These are phyloP conservation scores for Penicillium crustosum DNA, from an alignment of 2,329 filamentous ascomycete genomes.

Conservation along the genomic window DNA sequence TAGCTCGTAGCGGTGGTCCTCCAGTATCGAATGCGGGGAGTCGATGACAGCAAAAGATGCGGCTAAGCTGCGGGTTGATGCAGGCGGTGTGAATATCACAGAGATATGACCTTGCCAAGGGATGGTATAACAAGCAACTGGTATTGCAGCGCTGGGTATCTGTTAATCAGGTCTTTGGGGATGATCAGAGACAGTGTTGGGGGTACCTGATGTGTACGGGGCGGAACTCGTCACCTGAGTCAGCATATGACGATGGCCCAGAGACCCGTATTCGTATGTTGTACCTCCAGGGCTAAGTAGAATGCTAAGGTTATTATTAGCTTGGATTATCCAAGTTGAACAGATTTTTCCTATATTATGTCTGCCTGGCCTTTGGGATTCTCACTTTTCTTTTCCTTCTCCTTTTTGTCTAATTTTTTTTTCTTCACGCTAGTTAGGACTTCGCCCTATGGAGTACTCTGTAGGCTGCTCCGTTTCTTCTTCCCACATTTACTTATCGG, in stretches of 20 bases:
- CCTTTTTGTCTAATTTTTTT: background rate
- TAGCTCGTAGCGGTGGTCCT: slow-evolving; percentile 9
- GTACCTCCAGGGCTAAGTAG: no score
- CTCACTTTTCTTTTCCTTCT: background rate
- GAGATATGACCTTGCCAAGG: background rate
- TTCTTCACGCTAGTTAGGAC: background rate
- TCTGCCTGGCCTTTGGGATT: background rate
- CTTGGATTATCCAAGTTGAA: background rate
- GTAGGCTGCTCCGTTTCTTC: slow-evolving; percentile 7
- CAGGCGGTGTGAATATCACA: background rate
- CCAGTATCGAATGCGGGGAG: slow-evolving; percentile 25
- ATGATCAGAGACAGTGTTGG: slow-evolving; percentile 1
- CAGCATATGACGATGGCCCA: slow-evolving; percentile 11
- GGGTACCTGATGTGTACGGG: slow-evolving; percentile 6
- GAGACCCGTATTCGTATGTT: background rate
- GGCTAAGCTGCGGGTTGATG: background rate
- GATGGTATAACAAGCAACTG: background rate
- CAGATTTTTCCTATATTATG: background rate
- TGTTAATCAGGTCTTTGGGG: background rate
- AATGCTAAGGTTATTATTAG: background rate
- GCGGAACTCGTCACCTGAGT: slow-evolving; percentile 10
- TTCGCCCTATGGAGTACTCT: background rate
- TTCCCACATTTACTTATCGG: background rate
- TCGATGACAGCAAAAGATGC: slow-evolving; percentile 2
- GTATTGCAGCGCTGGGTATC: background rate